phyloP scores from a whole-genome alignment of 148 eudicot species.

The Limonium bicolor region DNA sequence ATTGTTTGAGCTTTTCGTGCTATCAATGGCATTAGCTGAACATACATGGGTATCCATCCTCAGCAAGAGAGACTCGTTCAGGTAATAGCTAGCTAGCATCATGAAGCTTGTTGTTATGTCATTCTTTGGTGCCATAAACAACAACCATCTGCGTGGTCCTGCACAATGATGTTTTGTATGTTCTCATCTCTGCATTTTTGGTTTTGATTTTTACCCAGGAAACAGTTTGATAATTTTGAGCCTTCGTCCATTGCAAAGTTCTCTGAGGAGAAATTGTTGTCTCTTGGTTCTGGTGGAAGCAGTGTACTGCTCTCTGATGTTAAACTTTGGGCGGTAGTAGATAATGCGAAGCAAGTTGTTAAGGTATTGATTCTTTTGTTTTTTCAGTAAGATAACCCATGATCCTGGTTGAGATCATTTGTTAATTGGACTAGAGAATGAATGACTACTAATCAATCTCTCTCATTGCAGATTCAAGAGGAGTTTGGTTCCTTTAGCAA shows the following conservation, averaged over 20 bases:
- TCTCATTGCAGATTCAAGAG: conserved; percentile 40
- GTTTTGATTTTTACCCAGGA: conserved; percentile 15
- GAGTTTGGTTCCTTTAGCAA: conserved; percentile 55
- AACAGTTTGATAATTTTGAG: conserved; percentile 36
- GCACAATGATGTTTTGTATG: not conserved
- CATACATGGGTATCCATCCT: conserved; percentile 56
- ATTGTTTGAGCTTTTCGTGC: conserved; percentile 40
- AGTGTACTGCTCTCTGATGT: conserved; percentile 41
- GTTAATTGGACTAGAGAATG: no score
- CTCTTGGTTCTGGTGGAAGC: conserved; percentile 14
- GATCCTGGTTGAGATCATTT: no score
- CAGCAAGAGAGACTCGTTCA: conserved; percentile 31
- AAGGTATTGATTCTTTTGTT: conserved; percentile 28
- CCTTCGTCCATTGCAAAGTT: conserved; percentile 33
- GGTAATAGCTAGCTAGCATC: conserved; percentile 14
- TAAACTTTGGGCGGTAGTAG: conserved; percentile 48
- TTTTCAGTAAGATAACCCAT: not conserved
- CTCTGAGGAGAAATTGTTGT: conserved; percentile 27
- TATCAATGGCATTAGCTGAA: conserved; percentile 51
- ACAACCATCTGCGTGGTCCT: no score
- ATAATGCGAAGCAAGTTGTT: conserved; percentile 38
- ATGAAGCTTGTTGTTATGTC: not conserved
- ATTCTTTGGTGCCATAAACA: no score
- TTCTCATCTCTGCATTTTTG: not conserved
- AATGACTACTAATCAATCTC: no score